Conservation (phyloP, 257 asterid species). For the Capsicum chinense region DNA sequence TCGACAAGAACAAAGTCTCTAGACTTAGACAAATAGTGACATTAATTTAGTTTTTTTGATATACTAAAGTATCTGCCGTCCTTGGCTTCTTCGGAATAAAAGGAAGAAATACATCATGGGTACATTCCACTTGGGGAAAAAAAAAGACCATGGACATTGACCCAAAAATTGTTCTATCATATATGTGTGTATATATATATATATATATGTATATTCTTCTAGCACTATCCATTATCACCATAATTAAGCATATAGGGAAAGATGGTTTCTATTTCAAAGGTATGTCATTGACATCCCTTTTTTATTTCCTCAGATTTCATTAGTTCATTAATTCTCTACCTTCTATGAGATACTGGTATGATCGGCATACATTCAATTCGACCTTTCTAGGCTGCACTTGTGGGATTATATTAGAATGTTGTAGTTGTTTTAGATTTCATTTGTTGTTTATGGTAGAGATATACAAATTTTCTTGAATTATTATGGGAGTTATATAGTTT, state of each 20-base stretch:
- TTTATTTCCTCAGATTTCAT: not conserved
- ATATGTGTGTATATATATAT: not conserved
- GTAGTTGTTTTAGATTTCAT: no score
- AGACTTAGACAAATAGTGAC: not conserved
- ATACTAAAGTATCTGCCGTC: not conserved
- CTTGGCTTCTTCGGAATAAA: not conserved
- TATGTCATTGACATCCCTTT: not conserved
- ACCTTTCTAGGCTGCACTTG: no score
- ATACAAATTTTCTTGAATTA: not conserved
- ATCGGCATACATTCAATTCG: no score
- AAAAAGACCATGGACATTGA: constrained; percentile 17
- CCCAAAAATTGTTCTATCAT: not conserved
- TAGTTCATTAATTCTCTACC: not conserved
- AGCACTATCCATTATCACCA: not conserved
- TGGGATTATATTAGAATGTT: no score
- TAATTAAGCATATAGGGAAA: not conserved
- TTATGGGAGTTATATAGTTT: not conserved
- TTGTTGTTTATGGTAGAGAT: not conserved
- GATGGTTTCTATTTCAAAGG: constrained; percentile 7
- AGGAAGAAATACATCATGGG: not conserved
- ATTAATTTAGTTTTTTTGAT: not conserved
- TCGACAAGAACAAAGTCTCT: not conserved
- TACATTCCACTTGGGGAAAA: not conserved
- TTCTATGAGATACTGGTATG: no score
- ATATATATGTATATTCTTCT: not conserved